phyloP scores from a whole-genome alignment of 2,329 filamentous ascomycete species.

The Beauveria scarabaeidicola region DNA sequence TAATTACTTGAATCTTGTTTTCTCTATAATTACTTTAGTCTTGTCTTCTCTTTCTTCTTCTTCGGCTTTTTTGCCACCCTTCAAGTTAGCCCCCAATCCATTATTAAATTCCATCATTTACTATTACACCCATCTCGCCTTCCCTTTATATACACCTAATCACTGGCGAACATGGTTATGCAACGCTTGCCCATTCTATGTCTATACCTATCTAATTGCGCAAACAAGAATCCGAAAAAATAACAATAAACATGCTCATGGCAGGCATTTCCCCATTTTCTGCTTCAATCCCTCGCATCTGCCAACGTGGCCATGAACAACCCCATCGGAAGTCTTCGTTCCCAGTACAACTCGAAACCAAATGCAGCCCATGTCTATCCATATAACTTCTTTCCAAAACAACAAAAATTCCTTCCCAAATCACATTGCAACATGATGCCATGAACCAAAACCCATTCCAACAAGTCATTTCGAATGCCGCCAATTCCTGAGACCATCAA shows the following conservation, averaged over 20 bases:
- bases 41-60: no score
- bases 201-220: conserved; percentile 4
- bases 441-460: not conserved
- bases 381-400: not conserved
- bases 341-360: not conserved
- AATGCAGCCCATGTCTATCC: not conserved
- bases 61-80: no score
- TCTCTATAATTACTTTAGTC: no score
- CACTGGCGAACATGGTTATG: not conserved
- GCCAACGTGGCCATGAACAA: not conserved
- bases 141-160: no score
- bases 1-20: no score
- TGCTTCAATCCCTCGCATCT: not conserved
- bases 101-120: no score
- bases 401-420: not conserved
- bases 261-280: not conserved
- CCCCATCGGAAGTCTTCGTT: not conserved
- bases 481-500: not conserved
- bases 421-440: not conserved
- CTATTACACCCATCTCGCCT: no score
- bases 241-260: not conserved
- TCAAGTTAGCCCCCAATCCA: no score
- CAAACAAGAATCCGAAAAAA: not conserved
- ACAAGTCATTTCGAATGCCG: not conserved
- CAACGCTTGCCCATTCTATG: conserved; percentile 6